Evolutionary conservation across 176 grass and related monocot genomes (phyloP).

Genomic region (Phragmites australis): DNA sequence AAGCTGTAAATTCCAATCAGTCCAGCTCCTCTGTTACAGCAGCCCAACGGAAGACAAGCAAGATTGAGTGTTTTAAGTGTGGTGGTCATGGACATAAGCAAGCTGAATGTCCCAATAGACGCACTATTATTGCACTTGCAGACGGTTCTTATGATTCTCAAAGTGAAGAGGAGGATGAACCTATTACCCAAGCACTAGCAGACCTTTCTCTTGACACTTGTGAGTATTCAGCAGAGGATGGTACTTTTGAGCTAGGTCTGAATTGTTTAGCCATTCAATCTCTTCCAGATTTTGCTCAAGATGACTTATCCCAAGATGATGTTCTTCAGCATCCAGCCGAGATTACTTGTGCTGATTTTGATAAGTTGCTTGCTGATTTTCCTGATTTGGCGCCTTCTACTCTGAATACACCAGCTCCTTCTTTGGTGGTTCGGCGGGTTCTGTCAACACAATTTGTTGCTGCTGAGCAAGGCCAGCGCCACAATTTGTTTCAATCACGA

Average conservation of each 20-base stretch:
- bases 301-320: background rate
- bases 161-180: background rate
- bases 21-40: too few relatives aligned
- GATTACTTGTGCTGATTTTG: background rate
- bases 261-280: background rate
- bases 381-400: background rate
- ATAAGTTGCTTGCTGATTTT: background rate
- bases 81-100: too few relatives aligned
- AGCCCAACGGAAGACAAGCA: too few relatives aligned
- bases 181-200: too few relatives aligned
- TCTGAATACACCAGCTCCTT: too few relatives aligned
- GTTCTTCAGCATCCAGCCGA: too few relatives aligned
- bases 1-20: background rate
- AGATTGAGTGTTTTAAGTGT: too few relatives aligned
- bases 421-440: background rate
- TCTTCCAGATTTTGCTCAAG: background rate
- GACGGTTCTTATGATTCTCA: slow-evolving; percentile 4
- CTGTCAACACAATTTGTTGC: background rate
- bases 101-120: background rate
- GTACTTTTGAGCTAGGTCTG: background rate
- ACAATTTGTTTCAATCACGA: too few relatives aligned
- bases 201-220: too few relatives aligned
- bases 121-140: background rate
- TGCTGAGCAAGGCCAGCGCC: background rate
- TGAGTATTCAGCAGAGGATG: background rate